A percentile compares a stretch with the other conserved stretches of the same genome.
phyloP scores from a whole-genome alignment of 2,329 filamentous ascomycete species.

The Stagonosporopsis cucurbitacearum region DNA sequence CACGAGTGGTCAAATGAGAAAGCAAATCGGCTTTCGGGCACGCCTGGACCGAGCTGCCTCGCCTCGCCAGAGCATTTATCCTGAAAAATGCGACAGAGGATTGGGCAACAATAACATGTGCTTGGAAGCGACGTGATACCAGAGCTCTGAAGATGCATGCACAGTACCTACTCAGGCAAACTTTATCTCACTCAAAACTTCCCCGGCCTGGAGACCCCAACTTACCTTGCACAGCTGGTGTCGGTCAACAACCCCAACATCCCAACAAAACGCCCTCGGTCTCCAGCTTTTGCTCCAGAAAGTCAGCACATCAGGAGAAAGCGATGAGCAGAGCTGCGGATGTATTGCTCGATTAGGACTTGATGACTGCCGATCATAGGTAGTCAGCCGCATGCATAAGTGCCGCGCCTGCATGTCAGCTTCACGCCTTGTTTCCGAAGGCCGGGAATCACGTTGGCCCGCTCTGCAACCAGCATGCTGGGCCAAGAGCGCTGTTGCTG shows the following conservation, averaged over 20 bases:
- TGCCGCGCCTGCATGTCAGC: background rate
- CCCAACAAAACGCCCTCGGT: background rate
- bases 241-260: conserved; percentile 5
- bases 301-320: background rate
- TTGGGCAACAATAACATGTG: background rate
- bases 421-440: conserved; percentile 3
- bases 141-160: background rate
- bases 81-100: conserved; percentile 1
- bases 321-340: conserved; percentile 1
- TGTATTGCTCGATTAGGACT: conserved; percentile 6
- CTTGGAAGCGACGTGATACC: background rate
- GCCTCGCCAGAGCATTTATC: background rate
- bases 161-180: background rate
- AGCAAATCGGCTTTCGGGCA: background rate
- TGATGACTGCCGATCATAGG: conserved; percentile 5
- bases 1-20: background rate
- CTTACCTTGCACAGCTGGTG: conserved; percentile 1
- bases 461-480: background rate
- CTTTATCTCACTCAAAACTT: conserved; percentile 1
- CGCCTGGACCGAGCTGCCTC: conserved; percentile 1
- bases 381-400: conserved; percentile 14
- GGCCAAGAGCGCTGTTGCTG: background rate
- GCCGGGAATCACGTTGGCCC: background rate
- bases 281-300: conserved; percentile 10
- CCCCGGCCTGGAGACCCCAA: conserved; percentile 10